Evolutionary conservation across 2,329 filamentous ascomycete genomes (phyloP), one percentile per base, ranked within the genome.

Genomic region (Phialophora expanda): DNA sequence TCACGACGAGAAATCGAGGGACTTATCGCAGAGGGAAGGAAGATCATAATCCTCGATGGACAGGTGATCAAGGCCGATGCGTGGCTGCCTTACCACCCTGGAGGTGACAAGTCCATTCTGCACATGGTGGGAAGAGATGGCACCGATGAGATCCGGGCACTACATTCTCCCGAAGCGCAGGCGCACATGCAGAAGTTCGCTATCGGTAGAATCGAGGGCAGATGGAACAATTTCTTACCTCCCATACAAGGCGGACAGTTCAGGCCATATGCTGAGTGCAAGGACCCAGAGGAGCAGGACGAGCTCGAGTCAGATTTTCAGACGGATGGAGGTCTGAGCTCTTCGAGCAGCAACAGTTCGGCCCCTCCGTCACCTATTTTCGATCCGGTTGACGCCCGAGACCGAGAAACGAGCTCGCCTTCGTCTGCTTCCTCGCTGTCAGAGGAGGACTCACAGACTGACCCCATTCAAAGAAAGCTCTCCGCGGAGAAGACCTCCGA

Each of bases 71-170:
- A 93, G 80, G 88, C 92, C 34, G 94, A 98, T 77, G 85, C 89
- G 46, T 99, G 93, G 92, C 81, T 96, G 60, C 87, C 87, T 61
- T 97, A 91, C 75, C 95, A 98, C 74, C 95, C 95, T 12, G 95
- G 95, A 64, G 95, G 95, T 72, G 89, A 94, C 73, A 95, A 93
- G 79, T 87, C 94, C 62, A 96, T 99, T 70, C 83, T 87, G 76
- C 95, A 99, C 76, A 95, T 97, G 92, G 87, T 98, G 67, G 93
- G 93, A 68, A 87, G 90, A 79, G 93, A 97, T 86, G 94, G 92
- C 58, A 97, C 94, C 11, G 93, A 97, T 77, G 95, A 98, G 79
- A 89, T 98, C 68, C 92, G 90, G 77, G 91, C 89, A 48, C 83
- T 97, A 34, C 95, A 99, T 78, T 97, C 94, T 0, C 72, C 81